Percentiles rank a stretch among this genome's conserved stretches.
phyloP scores from a whole-genome alignment of 2,329 filamentous ascomycete species.

The Pseudogymnoascus sp. region DNA sequence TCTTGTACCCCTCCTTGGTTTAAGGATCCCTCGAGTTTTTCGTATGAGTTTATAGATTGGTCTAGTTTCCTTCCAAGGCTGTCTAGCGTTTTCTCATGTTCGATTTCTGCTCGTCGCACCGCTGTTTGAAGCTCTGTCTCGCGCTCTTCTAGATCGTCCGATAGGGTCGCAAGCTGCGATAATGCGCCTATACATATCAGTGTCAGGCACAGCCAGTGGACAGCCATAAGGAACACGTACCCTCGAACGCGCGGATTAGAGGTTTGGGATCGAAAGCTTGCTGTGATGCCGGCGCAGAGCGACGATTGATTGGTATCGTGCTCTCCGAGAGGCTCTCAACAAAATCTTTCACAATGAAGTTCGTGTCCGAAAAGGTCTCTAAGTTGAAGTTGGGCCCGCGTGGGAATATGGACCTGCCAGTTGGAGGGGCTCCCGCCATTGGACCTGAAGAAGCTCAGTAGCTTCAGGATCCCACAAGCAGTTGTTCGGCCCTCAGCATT shows the following conservation, averaged over 20 bases:
- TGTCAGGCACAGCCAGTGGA: constrained; percentile 25
- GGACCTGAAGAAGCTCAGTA: constrained; percentile 1
- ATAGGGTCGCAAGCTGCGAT: constrained; percentile 61
- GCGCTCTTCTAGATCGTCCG: constrained; percentile 78
- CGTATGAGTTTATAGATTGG: constrained; percentile 85
- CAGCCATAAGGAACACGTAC: constrained; percentile 34
- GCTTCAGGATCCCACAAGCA: constrained; percentile 5
- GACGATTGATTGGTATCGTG: constrained; percentile 71
- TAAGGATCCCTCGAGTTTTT: constrained; percentile 77
- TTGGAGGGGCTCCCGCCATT: constrained; percentile 10
- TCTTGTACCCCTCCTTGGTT: constrained; percentile 49
- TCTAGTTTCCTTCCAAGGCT: constrained; percentile 84
- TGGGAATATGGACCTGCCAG: constrained; percentile 55
- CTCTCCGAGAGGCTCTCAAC: constrained; percentile 86
- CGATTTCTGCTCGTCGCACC: constrained; percentile 82
- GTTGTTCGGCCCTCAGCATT: background rate
- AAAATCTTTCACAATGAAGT: constrained; percentile 98
- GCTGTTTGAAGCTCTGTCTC: constrained; percentile 88
- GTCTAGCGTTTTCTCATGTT: constrained; percentile 87
- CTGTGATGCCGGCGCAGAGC: constrained; percentile 57
- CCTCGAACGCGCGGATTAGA: constrained; percentile 90
- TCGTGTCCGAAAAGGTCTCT: constrained; percentile 80
- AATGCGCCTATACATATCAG: constrained; percentile 46
- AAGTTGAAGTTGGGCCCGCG: constrained; percentile 78
- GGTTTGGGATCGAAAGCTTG: constrained; percentile 88